Base-by-base conservation (phyloP, 352 stramenopile genomes). In the Elongisporangium prolatum region DNA sequence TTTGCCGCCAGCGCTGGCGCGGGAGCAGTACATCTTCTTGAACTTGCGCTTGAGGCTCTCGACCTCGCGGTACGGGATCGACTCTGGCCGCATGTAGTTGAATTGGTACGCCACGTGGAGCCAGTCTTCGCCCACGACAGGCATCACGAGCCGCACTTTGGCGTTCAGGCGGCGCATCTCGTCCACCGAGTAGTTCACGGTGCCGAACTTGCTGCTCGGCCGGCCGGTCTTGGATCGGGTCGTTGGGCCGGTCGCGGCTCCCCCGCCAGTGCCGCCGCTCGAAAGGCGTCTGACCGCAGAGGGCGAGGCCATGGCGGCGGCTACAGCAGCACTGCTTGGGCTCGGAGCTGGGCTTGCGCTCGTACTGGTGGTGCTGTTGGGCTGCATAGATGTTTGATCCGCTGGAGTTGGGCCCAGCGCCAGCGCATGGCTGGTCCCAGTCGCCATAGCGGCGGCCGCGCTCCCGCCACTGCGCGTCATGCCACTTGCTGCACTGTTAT, bases 11-110 rank as follows among this genome's bases (percentile, higher is more conserved):
- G 50, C 59, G 16, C 57, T 34, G 5, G 55, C 49, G 28, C 65
- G 73, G 8, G 59, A 68, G 56, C 75, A 88, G 61, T 84, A 88
- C 78, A 86, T 84, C 44, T 84, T 86, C 69, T 84, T 86, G 59
- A 86, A 86, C 60, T 88, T 88, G 53, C 78, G 74, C 67, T 86
- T 84, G 52, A 88, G 67, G 48, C 69, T 83, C 54, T 86, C 75
- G 51, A 83, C 75, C 51, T 86, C 75, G 28, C 75, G 68, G 69
- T 84, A 83, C 60, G 75, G 75, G 40, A 86, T 83, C 47, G 71
- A 76, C 64, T 83, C 75, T 37, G 75, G 75, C 1, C 75, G 75
- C 64, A 81, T 63, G 61, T 81, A 84, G 61, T 88, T 88, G 59
- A 86, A 88, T 48, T 81, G 67, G 61, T 84, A 83, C 17, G 73